Evolutionary conservation across 352 stramenopile species (phyloP).

Genomic region (Pythium biforme): DNA sequence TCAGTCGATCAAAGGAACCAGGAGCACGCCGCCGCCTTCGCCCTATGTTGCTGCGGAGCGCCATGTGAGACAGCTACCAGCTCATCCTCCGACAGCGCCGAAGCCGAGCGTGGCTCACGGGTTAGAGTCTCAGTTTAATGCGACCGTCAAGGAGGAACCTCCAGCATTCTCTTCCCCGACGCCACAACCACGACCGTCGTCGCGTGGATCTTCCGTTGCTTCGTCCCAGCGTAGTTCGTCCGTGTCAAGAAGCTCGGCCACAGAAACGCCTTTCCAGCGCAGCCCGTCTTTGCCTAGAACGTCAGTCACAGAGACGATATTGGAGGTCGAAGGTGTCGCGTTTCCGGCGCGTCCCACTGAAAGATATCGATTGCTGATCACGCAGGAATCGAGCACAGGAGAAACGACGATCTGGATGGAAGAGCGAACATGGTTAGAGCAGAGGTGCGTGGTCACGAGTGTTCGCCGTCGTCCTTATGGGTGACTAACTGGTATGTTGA

Average conservation of each 20-base stretch:
- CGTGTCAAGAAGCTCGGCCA: neutral
- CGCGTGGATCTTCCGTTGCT: constrained; percentile 2
- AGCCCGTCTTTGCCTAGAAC: too few species aligned
- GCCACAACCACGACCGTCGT: neutral
- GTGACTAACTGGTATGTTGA: neutral
- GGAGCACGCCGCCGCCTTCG: neutral
- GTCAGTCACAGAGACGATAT: neutral
- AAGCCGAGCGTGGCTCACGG: constrained; percentile 2
- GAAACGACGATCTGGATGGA: constrained; percentile 18
- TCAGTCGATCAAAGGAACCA: neutral
- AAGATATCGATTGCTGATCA: constrained; percentile 9
- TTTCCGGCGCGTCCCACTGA: constrained; percentile 8
- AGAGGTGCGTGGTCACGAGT: constrained; percentile 3
- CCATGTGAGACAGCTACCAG: neutral
- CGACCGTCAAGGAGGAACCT: constrained; percentile 2
- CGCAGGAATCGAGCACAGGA: neutral
- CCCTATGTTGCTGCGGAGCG: neutral
- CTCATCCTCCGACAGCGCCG: neutral
- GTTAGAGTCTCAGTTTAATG: neutral
- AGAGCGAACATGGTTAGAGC: neutral
- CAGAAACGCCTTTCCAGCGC: neutral
- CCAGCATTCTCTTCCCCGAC: neutral
- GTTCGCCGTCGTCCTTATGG: neutral
- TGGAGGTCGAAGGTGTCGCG: constrained; percentile 4
- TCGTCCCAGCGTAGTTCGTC: constrained; percentile 4